Evolutionary conservation across 345 rosid genomes (phyloP).

Genomic region (Erucastrum elatum): DNA sequence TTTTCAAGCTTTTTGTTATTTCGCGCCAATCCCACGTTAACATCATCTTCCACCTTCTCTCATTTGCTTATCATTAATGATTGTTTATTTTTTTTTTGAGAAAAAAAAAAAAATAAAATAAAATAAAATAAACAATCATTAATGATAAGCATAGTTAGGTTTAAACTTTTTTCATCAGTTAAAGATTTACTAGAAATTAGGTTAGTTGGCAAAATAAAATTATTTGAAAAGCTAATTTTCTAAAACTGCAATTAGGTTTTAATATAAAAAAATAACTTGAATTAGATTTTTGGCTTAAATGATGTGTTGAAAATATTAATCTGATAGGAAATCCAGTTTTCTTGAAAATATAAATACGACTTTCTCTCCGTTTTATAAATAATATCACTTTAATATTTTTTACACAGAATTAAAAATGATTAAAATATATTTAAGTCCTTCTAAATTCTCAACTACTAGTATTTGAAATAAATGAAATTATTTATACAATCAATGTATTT

Average conservation of each 20-base stretch:
- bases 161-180: background rate
- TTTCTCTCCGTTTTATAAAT: no score
- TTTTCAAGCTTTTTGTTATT: conserved; percentile 12
- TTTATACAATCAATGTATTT: no score
- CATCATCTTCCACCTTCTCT: conserved; percentile 29
- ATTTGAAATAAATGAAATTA: no score
- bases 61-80: conserved; percentile 17
- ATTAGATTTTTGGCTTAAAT: background rate
- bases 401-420: no score
- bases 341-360: background rate
- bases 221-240: background rate
- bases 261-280: background rate
- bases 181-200: background rate
- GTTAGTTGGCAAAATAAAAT: background rate
- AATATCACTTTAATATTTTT: no score
- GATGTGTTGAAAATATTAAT: background rate
- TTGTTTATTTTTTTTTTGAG: background rate
- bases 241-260: background rate
- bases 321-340: background rate
- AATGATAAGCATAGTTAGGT: no score
- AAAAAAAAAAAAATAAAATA: no score
- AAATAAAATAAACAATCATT: no score
- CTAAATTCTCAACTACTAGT: no score
- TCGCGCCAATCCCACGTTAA: conserved; percentile 39
- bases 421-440: no score